Evolutionary conservation across 2,329 filamentous ascomycete species (phyloP), one percentile per base, ranked within the genome.

Genomic region (Botrytis cinerea): DNA sequence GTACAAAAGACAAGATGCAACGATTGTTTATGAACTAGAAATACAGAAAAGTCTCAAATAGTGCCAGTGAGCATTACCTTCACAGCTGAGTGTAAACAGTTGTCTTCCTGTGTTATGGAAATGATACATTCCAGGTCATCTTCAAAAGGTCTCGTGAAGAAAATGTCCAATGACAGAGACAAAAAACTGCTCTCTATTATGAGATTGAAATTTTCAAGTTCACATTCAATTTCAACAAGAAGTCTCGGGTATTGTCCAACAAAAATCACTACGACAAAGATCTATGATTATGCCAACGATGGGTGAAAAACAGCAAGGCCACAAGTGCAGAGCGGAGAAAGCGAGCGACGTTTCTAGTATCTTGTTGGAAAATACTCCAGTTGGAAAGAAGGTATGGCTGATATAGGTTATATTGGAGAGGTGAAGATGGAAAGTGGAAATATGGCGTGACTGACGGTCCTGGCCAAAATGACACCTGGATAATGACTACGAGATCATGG

Each of bases 171-270:
- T 35, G 6, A 35, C 5, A 35, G 4, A 35, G 35, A 35, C 4
- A 35, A 35, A 35, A 35, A 35, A 1, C 5, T 75, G 92, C 92
- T 0, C 84, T 94, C 0, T 92, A 91, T 75, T 90, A 93, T 78
- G 91, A 92, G 16, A 89, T 92, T 25, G 91, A 88, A 10, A 89
- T 94, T 0, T 90, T 91, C 12, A 86, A 84, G 5, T 94, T 94
- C 76, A 87, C 84, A 7, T 93, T 91, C 81, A 35, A 35, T 35
- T 35, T 35, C 35, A 35, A 85, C 46, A 87, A 88, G 32, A 84
- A 88, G 25, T 93, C 76, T 84, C 84, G 4, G 91, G 92, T 22
- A 81, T 90, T 20, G 91, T 94, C 60, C 90, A 92, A 79, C 89
- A 92, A 77, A 89, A 87, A 72, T 83, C 87, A 18, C 84, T 88